Evolutionary conservation across 805 yeast genomes (phyloP).

Genomic region (Wickerhamiella sorbophila): DNA sequence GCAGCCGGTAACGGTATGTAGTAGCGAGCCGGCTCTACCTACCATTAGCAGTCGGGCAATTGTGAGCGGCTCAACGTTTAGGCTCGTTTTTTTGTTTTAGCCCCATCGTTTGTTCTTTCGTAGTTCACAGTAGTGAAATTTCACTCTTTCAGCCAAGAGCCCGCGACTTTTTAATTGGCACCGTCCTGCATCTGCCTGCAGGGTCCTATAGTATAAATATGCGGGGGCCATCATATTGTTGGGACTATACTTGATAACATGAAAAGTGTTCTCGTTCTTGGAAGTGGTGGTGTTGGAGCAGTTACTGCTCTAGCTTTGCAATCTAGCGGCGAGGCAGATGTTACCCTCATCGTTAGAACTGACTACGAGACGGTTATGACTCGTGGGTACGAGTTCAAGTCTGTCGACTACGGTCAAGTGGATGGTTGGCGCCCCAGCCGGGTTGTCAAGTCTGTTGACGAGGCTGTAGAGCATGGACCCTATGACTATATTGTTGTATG

Average conservation of each 20-base stretch:
- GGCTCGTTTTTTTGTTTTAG: too few relatives aligned
- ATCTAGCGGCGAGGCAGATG: slow-evolving; percentile 33
- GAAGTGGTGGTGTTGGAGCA: slow-evolving; percentile 81
- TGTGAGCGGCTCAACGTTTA: too few relatives aligned
- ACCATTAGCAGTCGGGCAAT: too few relatives aligned
- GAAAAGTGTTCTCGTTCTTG: slow-evolving; percentile 44
- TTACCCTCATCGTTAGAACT: slow-evolving; percentile 52
- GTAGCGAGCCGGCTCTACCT: too few relatives aligned
- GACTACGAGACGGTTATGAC: slow-evolving; percentile 40
- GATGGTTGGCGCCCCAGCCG: slow-evolving; percentile 39
- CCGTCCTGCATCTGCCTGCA: too few relatives aligned
- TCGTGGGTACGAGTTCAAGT: slow-evolving; percentile 45
- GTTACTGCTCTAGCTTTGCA: slow-evolving; percentile 54
- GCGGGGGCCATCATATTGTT: not conserved
- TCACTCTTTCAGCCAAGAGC: too few relatives aligned
- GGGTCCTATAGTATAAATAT: too few relatives aligned
- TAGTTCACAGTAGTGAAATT: too few relatives aligned
- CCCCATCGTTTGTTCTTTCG: too few relatives aligned
- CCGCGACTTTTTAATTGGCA: too few relatives aligned
- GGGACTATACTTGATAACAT: not conserved
- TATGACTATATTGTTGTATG: slow-evolving; percentile 48
- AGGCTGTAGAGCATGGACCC: slow-evolving; percentile 29
- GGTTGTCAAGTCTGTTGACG: slow-evolving; percentile 27
- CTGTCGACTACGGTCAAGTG: slow-evolving; percentile 47
- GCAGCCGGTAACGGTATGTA: too few relatives aligned